Conservation (phyloP, 208 protist species). For the Crithidia fasciculata region DNA sequence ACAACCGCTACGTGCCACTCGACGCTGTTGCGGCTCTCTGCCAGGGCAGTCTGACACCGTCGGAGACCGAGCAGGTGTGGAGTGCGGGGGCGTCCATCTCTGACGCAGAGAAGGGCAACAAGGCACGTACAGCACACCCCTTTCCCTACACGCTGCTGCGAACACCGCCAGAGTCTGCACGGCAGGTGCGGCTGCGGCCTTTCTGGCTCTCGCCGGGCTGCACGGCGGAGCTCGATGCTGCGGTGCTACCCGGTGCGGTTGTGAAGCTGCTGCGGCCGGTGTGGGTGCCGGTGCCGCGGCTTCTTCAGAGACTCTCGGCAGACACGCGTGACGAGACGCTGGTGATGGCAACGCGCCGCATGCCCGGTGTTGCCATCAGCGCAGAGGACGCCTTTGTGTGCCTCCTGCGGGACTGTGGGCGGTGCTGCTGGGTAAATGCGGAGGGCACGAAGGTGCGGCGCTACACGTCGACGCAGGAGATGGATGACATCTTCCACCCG, state of each 20-base stretch:
- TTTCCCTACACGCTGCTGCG: constrained; percentile 28
- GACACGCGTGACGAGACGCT: constrained; percentile 22
- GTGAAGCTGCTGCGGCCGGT: constrained; percentile 51
- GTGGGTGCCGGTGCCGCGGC: constrained; percentile 54
- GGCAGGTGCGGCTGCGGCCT: constrained; percentile 61
- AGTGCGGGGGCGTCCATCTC: not conserved
- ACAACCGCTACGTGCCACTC: constrained; percentile 20
- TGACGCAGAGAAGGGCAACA: not conserved
- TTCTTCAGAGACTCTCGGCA: constrained; percentile 41
- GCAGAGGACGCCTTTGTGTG: constrained; percentile 22
- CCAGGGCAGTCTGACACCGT: not conserved
- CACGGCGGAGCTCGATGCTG: constrained; percentile 39
- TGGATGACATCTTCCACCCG: constrained; percentile 72
- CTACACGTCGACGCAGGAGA: constrained; percentile 46
- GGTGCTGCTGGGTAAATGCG: constrained; percentile 61
- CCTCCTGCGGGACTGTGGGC: constrained; percentile 47
- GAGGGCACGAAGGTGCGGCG: constrained; percentile 41
- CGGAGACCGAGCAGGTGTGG: constrained; percentile 15
- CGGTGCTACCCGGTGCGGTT: constrained; percentile 33
- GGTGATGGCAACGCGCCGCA: constrained; percentile 22
- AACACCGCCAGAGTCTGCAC: constrained; percentile 1
- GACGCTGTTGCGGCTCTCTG: not conserved
- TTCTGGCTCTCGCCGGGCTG: constrained; percentile 74
- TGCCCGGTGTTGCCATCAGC: not conserved
- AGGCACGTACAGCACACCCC: not conserved